phyloP scores from a whole-genome alignment of 2,329 filamentous ascomycete genomes.

The Fusarium sp. region DNA sequence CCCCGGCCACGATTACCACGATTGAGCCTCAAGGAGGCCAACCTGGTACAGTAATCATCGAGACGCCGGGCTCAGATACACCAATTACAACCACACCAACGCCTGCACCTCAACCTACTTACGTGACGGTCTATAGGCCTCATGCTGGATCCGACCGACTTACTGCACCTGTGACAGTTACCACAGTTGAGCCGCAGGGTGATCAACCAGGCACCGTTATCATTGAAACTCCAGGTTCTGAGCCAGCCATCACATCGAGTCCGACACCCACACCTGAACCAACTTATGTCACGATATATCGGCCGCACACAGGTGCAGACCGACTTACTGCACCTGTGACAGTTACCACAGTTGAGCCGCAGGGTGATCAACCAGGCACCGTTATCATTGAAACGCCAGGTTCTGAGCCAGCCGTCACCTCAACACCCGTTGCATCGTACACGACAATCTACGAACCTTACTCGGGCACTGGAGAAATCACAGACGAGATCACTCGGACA shows the following conservation, averaged over 20 bases:
- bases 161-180: slow-evolving; percentile 1
- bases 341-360: slow-evolving; percentile 11
- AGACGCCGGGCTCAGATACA: slow-evolving; percentile 8
- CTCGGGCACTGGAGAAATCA: slow-evolving; percentile 20
- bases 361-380: slow-evolving; percentile 21
- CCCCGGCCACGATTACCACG: slow-evolving; percentile 4
- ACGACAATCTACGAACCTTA: slow-evolving; percentile 32
- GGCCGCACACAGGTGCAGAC: slow-evolving; percentile 8
- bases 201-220: slow-evolving; percentile 22
- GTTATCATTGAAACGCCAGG: slow-evolving; percentile 26
- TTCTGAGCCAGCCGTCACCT: neutral
- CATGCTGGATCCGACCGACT: slow-evolving; percentile 2
- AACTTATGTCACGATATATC: slow-evolving; percentile 16
- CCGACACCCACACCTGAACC: neutral
- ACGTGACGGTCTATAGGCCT: slow-evolving; percentile 12
- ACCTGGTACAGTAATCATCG: slow-evolving; percentile 22
- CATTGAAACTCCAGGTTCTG: slow-evolving; percentile 13
- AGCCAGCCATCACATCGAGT: neutral
- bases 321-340: slow-evolving; percentile 10
- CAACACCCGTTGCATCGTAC: slow-evolving; percentile 10
- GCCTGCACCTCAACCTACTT: neutral
- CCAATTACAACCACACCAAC: slow-evolving; percentile 1
- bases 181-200: slow-evolving; percentile 12
- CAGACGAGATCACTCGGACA: slow-evolving; percentile 9
- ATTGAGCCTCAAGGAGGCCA: neutral